Base-by-base conservation (phyloP, 2,329 filamentous ascomycete genomes). In the Lecanicillium sp. region DNA sequence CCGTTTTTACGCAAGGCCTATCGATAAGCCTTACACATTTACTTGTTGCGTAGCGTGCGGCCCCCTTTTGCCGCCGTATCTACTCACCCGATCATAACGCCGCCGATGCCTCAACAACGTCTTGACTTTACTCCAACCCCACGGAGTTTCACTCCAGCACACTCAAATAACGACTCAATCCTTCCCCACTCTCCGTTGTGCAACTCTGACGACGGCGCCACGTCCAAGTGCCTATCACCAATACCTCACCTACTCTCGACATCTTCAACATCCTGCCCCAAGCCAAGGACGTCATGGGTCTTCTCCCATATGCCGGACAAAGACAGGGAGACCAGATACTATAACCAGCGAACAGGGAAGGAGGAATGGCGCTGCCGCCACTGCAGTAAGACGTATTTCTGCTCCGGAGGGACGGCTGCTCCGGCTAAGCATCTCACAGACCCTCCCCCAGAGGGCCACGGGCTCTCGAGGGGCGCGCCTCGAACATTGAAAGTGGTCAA, bases 301-400 rank as follows among this genome's bases (percentile, higher is more conserved):
- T 52, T 49, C 46, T 49, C 30, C 29, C 43, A 49, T 40, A 52
- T 52, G 44, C 48, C 44, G n/a, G 44, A 50, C 36, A 43, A 52
- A 42, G 40, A 48, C 4, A 44, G 17, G 36, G 51, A 52, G 44
- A 52, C 48, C 17, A 48, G 44, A 37, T 52, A 50, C 39, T 52
- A 50, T 26, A 48, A 48, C 32, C 15, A 47, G 23, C 43, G 42
- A 43, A 50, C 47, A 12, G 43, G 47, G 27, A 50, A 52, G 33
- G 48, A 50, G 33, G 43, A 52, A 48, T 52, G 48, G 51, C 48
- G 48, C 26, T 52, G 36, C 35, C 50, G 50, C 30, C 43, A 52
- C 26, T 52, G 44, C 39, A 30, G 40, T 30, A 52, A 48, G 32
- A 37, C 44, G 40, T 52, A 44, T 38, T 48, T 26, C 26, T 52